Base-by-base conservation (phyloP, 352 stramenopile genomes). In the Albugo laibachii region DNA sequence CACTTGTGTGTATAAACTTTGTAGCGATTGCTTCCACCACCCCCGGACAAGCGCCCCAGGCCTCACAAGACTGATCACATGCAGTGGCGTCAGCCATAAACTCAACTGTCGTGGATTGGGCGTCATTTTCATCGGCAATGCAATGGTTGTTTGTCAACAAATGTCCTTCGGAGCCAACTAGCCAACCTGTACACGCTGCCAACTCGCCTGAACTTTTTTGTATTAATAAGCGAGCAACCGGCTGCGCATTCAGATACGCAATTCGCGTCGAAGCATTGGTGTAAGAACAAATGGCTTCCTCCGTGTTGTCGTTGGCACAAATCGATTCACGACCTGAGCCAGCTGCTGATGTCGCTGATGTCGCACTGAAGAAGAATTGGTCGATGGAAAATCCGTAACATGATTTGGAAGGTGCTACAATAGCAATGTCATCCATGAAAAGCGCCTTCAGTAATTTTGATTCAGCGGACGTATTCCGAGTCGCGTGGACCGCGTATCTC, bases 121-220 rank as follows among this genome's bases (percentile, higher is more conserved):
- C 69, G 13, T 83, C 63, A 11, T 41, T 45, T 12, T 63, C 51
- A 0, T 53, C 59, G 19, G 63, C 56, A n/a, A 81, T 57, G 57
- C 73, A 83, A 54, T 85, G 73, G 47, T 80, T 61, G 52, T 85
- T 85, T 11, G 73, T 85, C 40, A 85, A 56, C 41, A 85, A 18
- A 48, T 85, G 66, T 2, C 68, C 64, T 35, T 68, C 50, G 8
- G 62, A 70, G 36, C 73, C 73, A 21, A 80, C 43, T 12, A 85
- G 47, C 69, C 67, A 85, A 20, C 56, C 69, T 1, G 73, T 80
- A 53, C 73, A 85, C 0, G 63, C 63, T 1, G 56, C 50, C 1
- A 37, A 56, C 16, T 57, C 54, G 2, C 55, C 56, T 31, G 41
- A 31, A 15, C 58, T 56, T 49, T 77, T 69, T 14, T 55, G 47